phyloP scores from a whole-genome alignment of 768 basidiomycete species.

The Mycena alexandri region DNA sequence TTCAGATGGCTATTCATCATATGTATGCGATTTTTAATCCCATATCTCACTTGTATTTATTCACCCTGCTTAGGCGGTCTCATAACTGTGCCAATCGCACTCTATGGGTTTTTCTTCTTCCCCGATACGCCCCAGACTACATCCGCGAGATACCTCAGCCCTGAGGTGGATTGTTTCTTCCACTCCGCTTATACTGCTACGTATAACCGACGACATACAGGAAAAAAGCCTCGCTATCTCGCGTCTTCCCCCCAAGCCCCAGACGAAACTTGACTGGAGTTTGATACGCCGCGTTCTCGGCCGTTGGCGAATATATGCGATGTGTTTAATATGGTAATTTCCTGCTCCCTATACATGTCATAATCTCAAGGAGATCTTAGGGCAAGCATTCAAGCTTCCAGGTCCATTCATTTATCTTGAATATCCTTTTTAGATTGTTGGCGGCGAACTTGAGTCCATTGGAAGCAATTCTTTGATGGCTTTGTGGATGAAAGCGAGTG shows the following conservation, averaged over 20 bases:
- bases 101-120: conserved; percentile 80
- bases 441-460: conserved; percentile 75
- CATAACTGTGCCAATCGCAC: conserved; percentile 78
- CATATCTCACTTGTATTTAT: too few relatives aligned
- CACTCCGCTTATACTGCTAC: neutral
- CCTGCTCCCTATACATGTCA: conserved; percentile 2
- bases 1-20: conserved; percentile 38
- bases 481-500: conserved; percentile 74
- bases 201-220: conserved; percentile 46
- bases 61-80: conserved; percentile 64
- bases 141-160: conserved; percentile 71
- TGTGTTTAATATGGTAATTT: conserved; percentile 65
- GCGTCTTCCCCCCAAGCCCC: conserved; percentile 52
- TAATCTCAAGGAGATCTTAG: conserved; percentile 8
- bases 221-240: conserved; percentile 65
- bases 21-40: conserved; percentile 2
- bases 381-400: conserved; percentile 20
- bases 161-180: conserved; percentile 57
- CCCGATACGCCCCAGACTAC: conserved; percentile 79
- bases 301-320: conserved; percentile 78
- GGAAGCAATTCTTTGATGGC: conserved; percentile 82
- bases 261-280: conserved; percentile 51
- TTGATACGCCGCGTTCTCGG: conserved; percentile 62
- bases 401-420: neutral
- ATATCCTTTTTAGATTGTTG: conserved; percentile 50